Percentiles rank a stretch among this genome's conserved stretches.
Evolutionary conservation across 1,284 basidiomycete species (phyloP).

Genomic region (Entoloma clypeatum): DNA sequence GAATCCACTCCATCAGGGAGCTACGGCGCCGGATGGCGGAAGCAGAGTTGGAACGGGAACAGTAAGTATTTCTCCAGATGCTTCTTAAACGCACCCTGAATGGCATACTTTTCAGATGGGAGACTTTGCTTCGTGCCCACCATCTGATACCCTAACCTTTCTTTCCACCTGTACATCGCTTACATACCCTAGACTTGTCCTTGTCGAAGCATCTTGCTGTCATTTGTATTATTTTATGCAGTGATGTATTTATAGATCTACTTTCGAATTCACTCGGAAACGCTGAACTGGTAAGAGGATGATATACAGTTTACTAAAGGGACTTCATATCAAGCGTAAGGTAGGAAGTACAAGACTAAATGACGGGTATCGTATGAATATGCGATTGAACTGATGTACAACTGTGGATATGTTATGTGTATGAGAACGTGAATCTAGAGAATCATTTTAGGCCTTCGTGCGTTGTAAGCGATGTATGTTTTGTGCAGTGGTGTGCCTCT

Average conservation of each 20-base stretch:
- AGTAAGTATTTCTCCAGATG: slow-evolving; percentile 48
- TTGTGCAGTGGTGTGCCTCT: slow-evolving; percentile 12
- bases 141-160: slow-evolving; percentile 44
- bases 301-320: neutral
- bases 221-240: slow-evolving; percentile 17
- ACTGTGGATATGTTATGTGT: slow-evolving; percentile 8
- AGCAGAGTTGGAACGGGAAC: slow-evolving; percentile 69
- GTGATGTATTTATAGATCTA: slow-evolving; percentile 20
- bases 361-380: slow-evolving; percentile 20
- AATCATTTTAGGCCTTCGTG: slow-evolving; percentile 20
- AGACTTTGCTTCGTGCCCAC: slow-evolving; percentile 57
- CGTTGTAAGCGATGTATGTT: slow-evolving; percentile 22
- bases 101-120: slow-evolving; percentile 59
- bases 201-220: slow-evolving; percentile 4
- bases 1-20: slow-evolving; percentile 40
- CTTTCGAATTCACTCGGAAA: slow-evolving; percentile 5
- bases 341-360: slow-evolving; percentile 13
- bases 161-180: slow-evolving; percentile 8
- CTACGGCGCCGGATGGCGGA: slow-evolving; percentile 71
- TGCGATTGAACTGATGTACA: slow-evolving; percentile 18
- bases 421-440: slow-evolving; percentile 12
- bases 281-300: neutral
- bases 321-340: slow-evolving; percentile 3
- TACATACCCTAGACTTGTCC: slow-evolving; percentile 14
- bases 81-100: no score